Base-by-base conservation (phyloP, 2,329 filamentous ascomycete genomes). In the Trichoderma pleuroti region DNA sequence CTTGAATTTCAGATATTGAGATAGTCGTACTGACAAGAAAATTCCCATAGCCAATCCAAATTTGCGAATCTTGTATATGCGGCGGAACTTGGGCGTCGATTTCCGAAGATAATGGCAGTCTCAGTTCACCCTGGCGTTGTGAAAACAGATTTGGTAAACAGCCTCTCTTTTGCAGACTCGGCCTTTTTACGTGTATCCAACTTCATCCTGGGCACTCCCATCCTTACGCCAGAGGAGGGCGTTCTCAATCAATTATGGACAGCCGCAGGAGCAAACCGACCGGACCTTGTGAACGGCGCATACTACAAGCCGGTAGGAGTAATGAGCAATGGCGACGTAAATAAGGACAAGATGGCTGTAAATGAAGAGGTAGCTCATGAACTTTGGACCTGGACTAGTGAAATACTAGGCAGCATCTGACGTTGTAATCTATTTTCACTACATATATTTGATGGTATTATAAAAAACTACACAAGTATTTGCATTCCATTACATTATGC, bases 61-160 rank as follows among this genome's bases (percentile, higher is more conserved):
- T 68, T 80, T 7, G 76, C 77, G 32, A 77, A 77, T 66, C 59
- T 79, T 14, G 73, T 80, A 39, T 79, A 74, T 66, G 72, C 78
- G 16, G 70, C 73, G 8, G 73, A 78, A 63, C 72, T 80, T 5
- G 77, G 76, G 5, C 72, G 73, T 63, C 68, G 68, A 14, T 72
- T 76, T 56, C 75, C 74, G 8, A 62, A 72, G 6, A 70, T 79
- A 54, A 77, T 75, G n/a, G 71, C 72, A 5, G 71, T 74, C 1
- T 73, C 77, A 2, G 69, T 78, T 10, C 76, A 79, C 57, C 78
- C 78, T 1, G 78, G 78, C 24, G 69, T 77, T 9, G 76, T 78
- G 16, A 70, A 64, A 9, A 79, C 77, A 9, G 76, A 78, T 34
- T 73, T 80, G 64, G 70, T 76, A 62, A 62, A 30, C 24, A 62